Base-by-base conservation (phyloP, 331 rosid genomes). In the Arachis monticola region DNA sequence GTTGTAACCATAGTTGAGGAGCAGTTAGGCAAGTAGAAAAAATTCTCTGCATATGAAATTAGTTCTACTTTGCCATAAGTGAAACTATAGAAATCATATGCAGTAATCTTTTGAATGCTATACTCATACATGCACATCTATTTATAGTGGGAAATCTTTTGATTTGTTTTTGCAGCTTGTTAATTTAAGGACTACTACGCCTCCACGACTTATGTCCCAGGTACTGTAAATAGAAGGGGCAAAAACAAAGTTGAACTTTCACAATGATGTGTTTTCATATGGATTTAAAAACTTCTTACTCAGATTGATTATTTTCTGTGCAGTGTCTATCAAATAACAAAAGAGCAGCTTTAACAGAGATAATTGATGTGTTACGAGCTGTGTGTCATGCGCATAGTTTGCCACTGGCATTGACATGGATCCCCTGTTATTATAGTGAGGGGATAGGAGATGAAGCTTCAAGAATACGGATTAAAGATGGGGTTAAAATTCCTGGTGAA, bases 341-440 rank as follows among this genome's bases (percentile, higher is more conserved):
- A 84, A 86, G 85, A 80, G 86, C 84, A 64, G 99, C 89, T 74
- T 86, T 95, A 60, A 86, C 84, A 10, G 98, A 92, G 89, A 95
- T 92, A 80, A 52, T 41, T 65, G 96, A 95, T 73, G 90, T 95
- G 70, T 81, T 95, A 70, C 86, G 96, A 61, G 97, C 91, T 67
- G 92, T 95, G 55, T 95, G 99, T 70, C 97, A 95, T 75, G 94
- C 98, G 22, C 98, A 95, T 84, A 92, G 85, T 12, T 73, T 95
- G 83, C 98, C 99, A 11, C 82, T 95, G 81, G 99, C 99, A 44
- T 66, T 92, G 72, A 90, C 98, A 30, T 95, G 99, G 99, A 89
- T 95, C 80, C 99, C 99, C 46, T 90, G 97, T 77, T 87, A 61
- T 72, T 84, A 84, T 79, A 76, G 51, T 14, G 82, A 84, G 69